Base-by-base conservation (phyloP, 2,329 filamentous ascomycete species). In the Fusarium neocosmosporiellum region DNA sequence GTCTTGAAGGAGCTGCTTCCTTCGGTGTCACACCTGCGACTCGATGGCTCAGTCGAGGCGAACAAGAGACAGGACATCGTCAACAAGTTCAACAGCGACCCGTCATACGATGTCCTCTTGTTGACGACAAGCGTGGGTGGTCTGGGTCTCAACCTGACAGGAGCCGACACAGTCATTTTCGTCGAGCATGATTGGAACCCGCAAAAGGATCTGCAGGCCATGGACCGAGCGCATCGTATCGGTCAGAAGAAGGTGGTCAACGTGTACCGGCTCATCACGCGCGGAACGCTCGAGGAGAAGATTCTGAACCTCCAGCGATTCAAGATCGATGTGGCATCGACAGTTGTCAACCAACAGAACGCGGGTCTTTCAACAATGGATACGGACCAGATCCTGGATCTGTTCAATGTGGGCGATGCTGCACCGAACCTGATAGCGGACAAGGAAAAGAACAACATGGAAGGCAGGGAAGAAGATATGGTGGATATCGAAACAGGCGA, bases 211-310 rank as follows among this genome's bases (percentile, higher is more conserved):
- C 90, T 99, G 75, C 96, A 99, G 80, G 96, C 96, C 75, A 99
- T 99, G 96, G 96, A 99, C 80, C 94, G 96, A 68, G 96, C 96
- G 10, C 96, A 99, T 86, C 92, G 96, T 76, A 98, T 99, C 78
- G 96, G 96, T 2, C 96, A 99, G 86, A 99, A 99, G 90, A 99
- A 98, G 89, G 96, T 98, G 39, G 96, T 99, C 76, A 99, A 99
- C 79, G 96, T 99, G 18, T 99, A 99, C 83, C 94, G 96, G 27
- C 88, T 99, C 74, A 96, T 99, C 78, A 99, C 96, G 7, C 90
- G 96, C 75, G 96, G 96, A 71, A 99, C 97, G 2, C 85, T 99
- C 57, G 96, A 99, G 83, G 96, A 99, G 86, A 99, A 99, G 89
- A 99, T 99, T 79, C 86, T 99, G 78, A 97, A 93, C 80, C 91